Evolutionary conservation across 768 basidiomycete species (phyloP), one percentile per base, ranked within the genome.

Genomic region (Russula virescens): DNA sequence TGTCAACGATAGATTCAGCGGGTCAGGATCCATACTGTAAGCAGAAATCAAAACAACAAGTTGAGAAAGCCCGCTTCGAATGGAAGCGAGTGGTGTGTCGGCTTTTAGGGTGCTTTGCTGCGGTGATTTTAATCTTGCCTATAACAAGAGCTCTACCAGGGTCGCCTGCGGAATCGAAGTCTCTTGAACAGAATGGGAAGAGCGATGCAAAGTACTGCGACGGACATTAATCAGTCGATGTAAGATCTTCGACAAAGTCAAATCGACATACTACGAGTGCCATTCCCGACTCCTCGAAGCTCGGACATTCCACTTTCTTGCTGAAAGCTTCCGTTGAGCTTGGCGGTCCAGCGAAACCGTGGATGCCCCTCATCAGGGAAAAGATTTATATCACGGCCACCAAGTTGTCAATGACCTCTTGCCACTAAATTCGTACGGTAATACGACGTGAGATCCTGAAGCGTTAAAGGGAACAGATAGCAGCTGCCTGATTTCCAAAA

Each of bases 401-500:
- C 54, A 7, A 14, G 21, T 4, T 57, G 54, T 63, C 66, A 67
- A 2, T 49, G 53, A 31, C n/a, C 63, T 2, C 2, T 46, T 40
- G 54, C 66, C 5, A 10, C 66, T 43, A 47, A 58, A 3, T 65
- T 34, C 10, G 25, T 34, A 26, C 52, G 46, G 49, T 61, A 16
- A 47, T 54, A 61, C 34, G 50, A 19, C 19, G 2, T 23, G n/a
- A 46, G 45, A 31, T 60, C 31, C 28, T 31, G 3, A 31, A 31
- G 31, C 5, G 10, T 23, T 8, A 58, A 38, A 1, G 55, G 60
- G 28, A n/a, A n/a, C 25, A 25, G 18, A 61, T 13, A 18, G 23
- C 16, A n/a, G 38, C 16, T 21, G 40, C 60, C 19, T 56, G 11
- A 3, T 65, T 21, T 48, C 66, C 66, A 42, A 67, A 67, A 9